Percentiles rank a stretch among this genome's conserved stretches.
Evolutionary conservation across 2,329 filamentous ascomycete genomes (phyloP).

Genomic region (Trichophyton simii): DNA sequence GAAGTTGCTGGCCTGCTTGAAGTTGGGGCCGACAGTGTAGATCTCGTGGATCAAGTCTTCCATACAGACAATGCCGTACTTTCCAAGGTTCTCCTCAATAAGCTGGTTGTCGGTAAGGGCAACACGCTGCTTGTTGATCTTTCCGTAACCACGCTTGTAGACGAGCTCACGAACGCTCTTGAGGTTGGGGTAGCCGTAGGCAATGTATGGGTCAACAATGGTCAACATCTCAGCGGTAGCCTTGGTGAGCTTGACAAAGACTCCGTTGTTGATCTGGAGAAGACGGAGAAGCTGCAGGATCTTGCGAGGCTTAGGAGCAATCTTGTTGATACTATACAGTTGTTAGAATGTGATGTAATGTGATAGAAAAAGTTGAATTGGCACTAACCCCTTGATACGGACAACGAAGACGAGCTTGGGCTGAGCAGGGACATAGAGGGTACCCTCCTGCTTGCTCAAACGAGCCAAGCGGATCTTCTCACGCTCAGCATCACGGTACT

Average conservation of each 20-base stretch:
- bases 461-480: constrained; percentile 94
- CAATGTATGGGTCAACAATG: constrained; percentile 97
- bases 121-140: constrained; percentile 96
- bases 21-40: constrained; percentile 96
- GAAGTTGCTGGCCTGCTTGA: constrained; percentile 99
- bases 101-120: constrained; percentile 95
- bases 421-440: constrained; percentile 89
- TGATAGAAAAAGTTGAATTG: background rate
- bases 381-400: constrained; percentile 85
- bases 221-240: constrained; percentile 95
- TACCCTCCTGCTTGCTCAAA: constrained; percentile 79
- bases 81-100: constrained; percentile 90
- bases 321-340: constrained; percentile 97
- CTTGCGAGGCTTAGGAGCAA: constrained; percentile 99
- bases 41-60: constrained; percentile 99
- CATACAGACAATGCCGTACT: constrained; percentile 98
- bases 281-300: constrained; percentile 98
- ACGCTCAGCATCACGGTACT: constrained; percentile 96
- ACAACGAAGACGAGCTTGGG: constrained; percentile 94
- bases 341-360: background rate
- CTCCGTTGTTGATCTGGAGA: constrained; percentile 99
- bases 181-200: constrained; percentile 98
- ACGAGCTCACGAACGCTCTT: constrained; percentile 98
- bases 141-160: constrained; percentile 99
- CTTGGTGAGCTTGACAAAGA: constrained; percentile 97